Conservation (phyloP, 164 flowering plant species). For the Vitis amurensis region DNA sequence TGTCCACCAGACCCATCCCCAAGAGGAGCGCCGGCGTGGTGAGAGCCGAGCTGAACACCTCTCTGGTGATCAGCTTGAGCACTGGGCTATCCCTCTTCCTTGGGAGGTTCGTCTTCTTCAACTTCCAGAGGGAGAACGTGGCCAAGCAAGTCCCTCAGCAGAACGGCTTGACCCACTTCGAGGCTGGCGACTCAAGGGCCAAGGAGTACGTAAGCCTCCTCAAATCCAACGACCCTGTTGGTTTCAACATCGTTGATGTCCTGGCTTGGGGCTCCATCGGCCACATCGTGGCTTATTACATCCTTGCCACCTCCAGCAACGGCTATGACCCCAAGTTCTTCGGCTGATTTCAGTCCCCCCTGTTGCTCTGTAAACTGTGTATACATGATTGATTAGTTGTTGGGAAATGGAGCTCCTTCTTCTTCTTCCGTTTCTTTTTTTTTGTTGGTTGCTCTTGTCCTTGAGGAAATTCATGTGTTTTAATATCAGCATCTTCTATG, state of each 20-base stretch:
- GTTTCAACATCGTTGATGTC: constrained; percentile 95
- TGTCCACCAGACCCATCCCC: constrained; percentile 6
- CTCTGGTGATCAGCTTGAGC: constrained; percentile 90
- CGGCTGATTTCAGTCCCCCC: constrained; percentile 15
- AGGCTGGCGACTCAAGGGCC: constrained; percentile 88
- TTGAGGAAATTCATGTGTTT: neutral
- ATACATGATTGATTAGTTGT: too few species aligned
- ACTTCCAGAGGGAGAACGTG: constrained; percentile 95
- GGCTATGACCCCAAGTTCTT: constrained; percentile 97
- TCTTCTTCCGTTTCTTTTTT: neutral
- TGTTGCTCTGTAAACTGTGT: neutral
- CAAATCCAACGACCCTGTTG: constrained; percentile 94
- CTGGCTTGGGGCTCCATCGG: constrained; percentile 99
- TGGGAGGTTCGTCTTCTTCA: constrained; percentile 97
- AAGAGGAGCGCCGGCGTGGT: constrained; percentile 17
- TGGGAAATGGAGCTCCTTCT: too few species aligned
- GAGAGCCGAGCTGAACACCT: constrained; percentile 67
- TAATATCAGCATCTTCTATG: too few species aligned
- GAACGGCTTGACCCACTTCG: constrained; percentile 89
- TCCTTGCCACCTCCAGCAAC: constrained; percentile 93
- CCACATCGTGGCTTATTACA: constrained; percentile 93
- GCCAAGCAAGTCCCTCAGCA: constrained; percentile 97
- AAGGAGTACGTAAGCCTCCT: constrained; percentile 92
- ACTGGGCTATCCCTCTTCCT: constrained; percentile 93
- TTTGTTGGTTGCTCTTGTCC: neutral